phyloP scores from a whole-genome alignment of 768 basidiomycete species.

The Pisolithus orientalis region DNA sequence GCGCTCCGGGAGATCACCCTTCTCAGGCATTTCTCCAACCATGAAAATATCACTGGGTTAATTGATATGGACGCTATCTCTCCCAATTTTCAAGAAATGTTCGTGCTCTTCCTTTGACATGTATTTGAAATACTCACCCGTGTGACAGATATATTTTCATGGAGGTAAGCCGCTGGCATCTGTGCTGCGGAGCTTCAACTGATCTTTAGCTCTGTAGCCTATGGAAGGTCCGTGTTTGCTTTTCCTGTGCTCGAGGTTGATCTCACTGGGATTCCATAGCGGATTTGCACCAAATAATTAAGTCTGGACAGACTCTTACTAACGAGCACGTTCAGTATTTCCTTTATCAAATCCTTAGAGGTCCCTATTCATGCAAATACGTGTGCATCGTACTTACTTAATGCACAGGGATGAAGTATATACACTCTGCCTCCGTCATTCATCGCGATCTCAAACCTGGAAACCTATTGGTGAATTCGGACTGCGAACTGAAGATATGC shows the following conservation, averaged over 20 bases:
- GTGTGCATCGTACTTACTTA: neutral
- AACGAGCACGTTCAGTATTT: slow-evolving; percentile 96
- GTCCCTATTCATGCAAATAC: slow-evolving; percentile 30
- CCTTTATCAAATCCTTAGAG: slow-evolving; percentile 87
- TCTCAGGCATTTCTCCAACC: slow-evolving; percentile 82
- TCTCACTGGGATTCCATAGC: slow-evolving; percentile 43
- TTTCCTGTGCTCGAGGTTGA: slow-evolving; percentile 7
- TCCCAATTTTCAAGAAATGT: slow-evolving; percentile 91
- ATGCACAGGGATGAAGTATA: slow-evolving; percentile 74
- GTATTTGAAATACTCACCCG: slow-evolving; percentile 3
- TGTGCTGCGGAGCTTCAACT: slow-evolving; percentile 5
- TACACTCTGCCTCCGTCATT: slow-evolving; percentile 90
- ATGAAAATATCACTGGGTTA: slow-evolving; percentile 88
- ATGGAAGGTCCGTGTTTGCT: slow-evolving; percentile 77
- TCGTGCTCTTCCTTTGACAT: slow-evolving; percentile 19
- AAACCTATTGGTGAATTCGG: slow-evolving; percentile 92
- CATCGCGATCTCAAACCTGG: slow-evolving; percentile 95
- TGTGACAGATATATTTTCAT: slow-evolving; percentile 85
- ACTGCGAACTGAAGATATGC: slow-evolving; percentile 96
- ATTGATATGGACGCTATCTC: slow-evolving; percentile 88
- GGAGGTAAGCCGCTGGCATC: slow-evolving; percentile 58
- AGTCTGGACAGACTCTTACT: slow-evolving; percentile 83
- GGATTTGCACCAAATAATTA: slow-evolving; percentile 95
- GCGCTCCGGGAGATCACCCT: slow-evolving; percentile 90
- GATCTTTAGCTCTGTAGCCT: slow-evolving; percentile 44